Conservation (phyloP, 2,329 filamentous ascomycete species). For the Davidsoniella eucalypti region DNA sequence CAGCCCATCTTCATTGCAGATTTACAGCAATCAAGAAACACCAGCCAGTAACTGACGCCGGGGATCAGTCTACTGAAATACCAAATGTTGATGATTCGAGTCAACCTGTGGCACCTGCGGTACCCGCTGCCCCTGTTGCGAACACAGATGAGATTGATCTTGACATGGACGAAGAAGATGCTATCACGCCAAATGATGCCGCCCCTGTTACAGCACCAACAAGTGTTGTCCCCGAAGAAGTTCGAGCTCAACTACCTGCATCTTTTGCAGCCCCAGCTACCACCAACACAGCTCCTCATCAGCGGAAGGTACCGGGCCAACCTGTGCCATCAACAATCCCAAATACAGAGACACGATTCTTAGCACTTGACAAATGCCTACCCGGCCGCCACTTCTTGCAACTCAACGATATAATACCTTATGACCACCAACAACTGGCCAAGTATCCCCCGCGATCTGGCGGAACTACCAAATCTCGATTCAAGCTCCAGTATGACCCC, state of each 20-base stretch:
- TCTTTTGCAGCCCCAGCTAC: constrained; percentile 43
- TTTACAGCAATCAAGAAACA: constrained; percentile 56
- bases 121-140: constrained; percentile 9
- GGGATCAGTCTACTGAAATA: constrained; percentile 13
- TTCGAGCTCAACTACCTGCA: constrained; percentile 60
- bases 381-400: constrained; percentile 70
- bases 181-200: constrained; percentile 13
- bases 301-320: constrained; percentile 32
- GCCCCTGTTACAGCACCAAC: neutral
- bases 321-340: constrained; percentile 55
- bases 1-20: constrained; percentile 82
- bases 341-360: constrained; percentile 67
- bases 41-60: constrained; percentile 13
- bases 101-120: neutral
- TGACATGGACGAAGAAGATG: constrained; percentile 40
- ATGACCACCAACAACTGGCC: constrained; percentile 20
- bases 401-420: constrained; percentile 45
- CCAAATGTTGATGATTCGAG: constrained; percentile 12
- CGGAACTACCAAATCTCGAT: constrained; percentile 33
- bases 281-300: constrained; percentile 13
- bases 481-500: constrained; percentile 62
- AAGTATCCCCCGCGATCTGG: constrained; percentile 14
- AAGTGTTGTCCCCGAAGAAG: constrained; percentile 36
- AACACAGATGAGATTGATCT: constrained; percentile 60
- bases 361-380: constrained; percentile 84